A percentile compares a stretch with the other conserved stretches of the same genome.
Evolutionary conservation across 352 stramenopile genomes (phyloP).

Genomic region (Phytophthora pini): DNA sequence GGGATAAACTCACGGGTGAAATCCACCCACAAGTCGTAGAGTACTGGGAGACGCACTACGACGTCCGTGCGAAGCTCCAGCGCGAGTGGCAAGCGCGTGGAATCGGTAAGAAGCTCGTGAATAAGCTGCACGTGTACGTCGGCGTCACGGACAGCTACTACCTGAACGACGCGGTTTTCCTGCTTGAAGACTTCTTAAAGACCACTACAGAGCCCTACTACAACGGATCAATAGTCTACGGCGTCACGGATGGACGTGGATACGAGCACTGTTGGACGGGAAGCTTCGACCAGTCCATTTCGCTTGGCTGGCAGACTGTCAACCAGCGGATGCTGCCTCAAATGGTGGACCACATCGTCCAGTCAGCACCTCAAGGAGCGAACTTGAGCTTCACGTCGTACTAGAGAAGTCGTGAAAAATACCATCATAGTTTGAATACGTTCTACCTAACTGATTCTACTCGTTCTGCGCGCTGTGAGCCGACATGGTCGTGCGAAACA

Average conservation of each 20-base stretch:
- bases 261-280: slow-evolving; percentile 84
- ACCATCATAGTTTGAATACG: slow-evolving; percentile 18
- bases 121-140: slow-evolving; percentile 81
- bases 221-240: slow-evolving; percentile 79
- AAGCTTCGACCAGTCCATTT: slow-evolving; percentile 73
- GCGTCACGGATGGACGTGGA: slow-evolving; percentile 65
- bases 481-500: slow-evolving; percentile 19
- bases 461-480: slow-evolving; percentile 18
- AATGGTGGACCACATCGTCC: slow-evolving; percentile 70
- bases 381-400: slow-evolving; percentile 64
- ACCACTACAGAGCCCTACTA: slow-evolving; percentile 70
- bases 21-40: slow-evolving; percentile 59
- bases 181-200: slow-evolving; percentile 71
- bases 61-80: slow-evolving; percentile 72
- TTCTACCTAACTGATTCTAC: slow-evolving; percentile 12
- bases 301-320: slow-evolving; percentile 72
- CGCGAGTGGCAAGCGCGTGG: slow-evolving; percentile 60
- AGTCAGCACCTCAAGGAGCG: slow-evolving; percentile 46
- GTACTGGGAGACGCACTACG: slow-evolving; percentile 77
- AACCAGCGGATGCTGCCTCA: slow-evolving; percentile 76
- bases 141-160: slow-evolving; percentile 83
- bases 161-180: slow-evolving; percentile 75
- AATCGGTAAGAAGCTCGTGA: slow-evolving; percentile 70
- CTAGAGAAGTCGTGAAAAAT: slow-evolving; percentile 13
- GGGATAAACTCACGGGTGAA: slow-evolving; percentile 73